Conservation (phyloP, 139 green algal species). For the Chlorella sp. region DNA sequence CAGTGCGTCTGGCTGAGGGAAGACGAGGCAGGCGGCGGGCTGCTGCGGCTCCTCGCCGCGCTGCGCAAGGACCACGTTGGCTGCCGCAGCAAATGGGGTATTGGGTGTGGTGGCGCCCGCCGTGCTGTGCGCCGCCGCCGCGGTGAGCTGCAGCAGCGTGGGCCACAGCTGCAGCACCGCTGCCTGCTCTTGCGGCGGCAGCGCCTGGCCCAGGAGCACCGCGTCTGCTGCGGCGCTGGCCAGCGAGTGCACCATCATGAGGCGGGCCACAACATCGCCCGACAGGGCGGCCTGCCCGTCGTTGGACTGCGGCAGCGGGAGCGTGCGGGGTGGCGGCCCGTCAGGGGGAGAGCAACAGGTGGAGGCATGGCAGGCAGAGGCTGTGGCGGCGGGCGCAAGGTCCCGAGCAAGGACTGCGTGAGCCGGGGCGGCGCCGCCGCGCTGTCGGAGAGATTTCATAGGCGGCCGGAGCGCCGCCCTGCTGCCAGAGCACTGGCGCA, state of each 20-base stretch:
- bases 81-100: background rate
- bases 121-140: too few relatives aligned
- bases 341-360: too few relatives aligned
- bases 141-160: slow-evolving; percentile 7
- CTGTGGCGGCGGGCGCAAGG: too few relatives aligned
- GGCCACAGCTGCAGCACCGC: slow-evolving; percentile 16
- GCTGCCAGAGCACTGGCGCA: too few relatives aligned
- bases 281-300: too few relatives aligned
- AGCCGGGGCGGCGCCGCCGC: too few relatives aligned
- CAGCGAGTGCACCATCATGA: background rate
- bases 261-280: background rate
- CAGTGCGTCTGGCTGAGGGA: too few relatives aligned
- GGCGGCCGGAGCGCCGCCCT: too few relatives aligned
- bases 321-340: background rate
- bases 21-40: background rate
- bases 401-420: too few relatives aligned
- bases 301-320: background rate
- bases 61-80: background rate
- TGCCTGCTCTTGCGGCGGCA: background rate
- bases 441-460: too few relatives aligned
- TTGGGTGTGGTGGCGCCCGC: background rate
- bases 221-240: background rate
- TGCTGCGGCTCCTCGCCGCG: background rate
- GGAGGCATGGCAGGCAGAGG: too few relatives aligned
- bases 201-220: background rate